These are phyloP conservation scores for Tolypocladium ovalisporum DNA, from an alignment of 2,329 filamentous ascomycete genomes.

Conservation along the genomic window DNA sequence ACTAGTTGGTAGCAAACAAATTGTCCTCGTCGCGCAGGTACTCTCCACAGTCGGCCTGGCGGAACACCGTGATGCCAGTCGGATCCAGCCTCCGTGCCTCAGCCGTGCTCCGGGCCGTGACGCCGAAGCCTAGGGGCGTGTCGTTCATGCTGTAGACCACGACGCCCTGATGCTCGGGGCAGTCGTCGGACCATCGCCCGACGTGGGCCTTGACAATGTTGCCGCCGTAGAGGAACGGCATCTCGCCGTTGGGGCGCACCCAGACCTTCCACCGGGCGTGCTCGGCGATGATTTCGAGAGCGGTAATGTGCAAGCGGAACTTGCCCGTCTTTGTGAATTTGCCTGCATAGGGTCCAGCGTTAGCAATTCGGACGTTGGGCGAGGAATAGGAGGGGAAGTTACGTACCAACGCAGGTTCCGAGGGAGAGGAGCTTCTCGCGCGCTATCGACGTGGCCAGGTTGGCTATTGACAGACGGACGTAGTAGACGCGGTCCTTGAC, in stretches of 20 bases:
- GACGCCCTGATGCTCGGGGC: slow-evolving; percentile 84
- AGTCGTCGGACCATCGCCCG: slow-evolving; percentile 80
- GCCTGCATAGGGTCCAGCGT: slow-evolving; percentile 32
- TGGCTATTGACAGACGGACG: slow-evolving; percentile 78
- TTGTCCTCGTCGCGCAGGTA: slow-evolving; percentile 78
- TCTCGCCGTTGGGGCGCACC: slow-evolving; percentile 92
- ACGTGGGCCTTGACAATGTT: slow-evolving; percentile 66
- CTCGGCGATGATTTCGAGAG: slow-evolving; percentile 73
- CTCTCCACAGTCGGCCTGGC: slow-evolving; percentile 90
- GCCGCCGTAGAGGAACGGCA: slow-evolving; percentile 93
- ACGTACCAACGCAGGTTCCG: slow-evolving; percentile 67
- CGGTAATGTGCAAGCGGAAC: slow-evolving; percentile 88
- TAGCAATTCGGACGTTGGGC: slow-evolving; percentile 2
- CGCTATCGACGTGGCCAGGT: slow-evolving; percentile 77
- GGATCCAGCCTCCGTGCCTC: slow-evolving; percentile 80
- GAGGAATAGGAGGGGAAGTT: not conserved
- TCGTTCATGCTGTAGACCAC: slow-evolving; percentile 89
- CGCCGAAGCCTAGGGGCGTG: slow-evolving; percentile 84
- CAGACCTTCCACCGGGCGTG: slow-evolving; percentile 95
- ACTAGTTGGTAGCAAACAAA: slow-evolving; percentile 31
- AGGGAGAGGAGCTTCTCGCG: slow-evolving; percentile 74
- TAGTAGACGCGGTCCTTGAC: slow-evolving; percentile 84
- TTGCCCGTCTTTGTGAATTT: slow-evolving; percentile 97
- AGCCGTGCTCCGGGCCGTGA: slow-evolving; percentile 77
- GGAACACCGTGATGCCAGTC: slow-evolving; percentile 78